Base-by-base conservation (phyloP, 2,329 filamentous ascomycete species). In the Arthroderma sp. region DNA sequence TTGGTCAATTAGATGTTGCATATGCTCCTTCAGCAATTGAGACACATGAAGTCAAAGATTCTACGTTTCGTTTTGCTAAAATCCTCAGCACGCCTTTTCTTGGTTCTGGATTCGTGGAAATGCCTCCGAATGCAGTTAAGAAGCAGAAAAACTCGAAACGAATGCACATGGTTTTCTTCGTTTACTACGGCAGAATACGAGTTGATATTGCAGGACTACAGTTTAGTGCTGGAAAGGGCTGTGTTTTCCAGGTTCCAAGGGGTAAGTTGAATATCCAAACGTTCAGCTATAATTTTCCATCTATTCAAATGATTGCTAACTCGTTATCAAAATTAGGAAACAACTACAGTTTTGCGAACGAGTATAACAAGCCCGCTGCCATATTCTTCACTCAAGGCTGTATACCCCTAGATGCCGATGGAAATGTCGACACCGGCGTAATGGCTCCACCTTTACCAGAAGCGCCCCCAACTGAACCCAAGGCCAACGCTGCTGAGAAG, bases 161-260 rank as follows among this genome's bases (percentile, higher is more conserved):
- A 74, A 97, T 96, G 88, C 90, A 96, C 68, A 93, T 98, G 86
- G 85, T 87, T 0, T 97, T 97, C 71, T 96, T 95, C 65, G 86
- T 98, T 31, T 85, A 89, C 64, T 80, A 81, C 47, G 93, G 93
- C 21, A 84, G 86, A 62, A 89, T 96, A 19, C 78, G 83, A 62
- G 91, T 95, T 19, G 86, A 83, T 28, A 87, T 74, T 11, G 71
- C 70, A 5, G 71, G 71, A 4, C 69, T 75, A 5, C 70, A 72
- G 59, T 97, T 98, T 69, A 83, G 86, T 58, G 90, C 95, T 62
- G 83, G 85, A 38, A 89, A 87, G 64, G 91, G 91, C 41, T 91
- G 91, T 56, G 86, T 91, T 71, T 97, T 88, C 80, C 91, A 95
- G 71, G 91, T 98, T 61, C 93, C 93, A 23, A 82, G 91, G 82